A percentile compares a stretch with the other conserved stretches of the same genome.
These are phyloP conservation scores for Wickerhamomyces ciferrii DNA, from an alignment of 805 yeast genomes.

Conservation along the genomic window DNA sequence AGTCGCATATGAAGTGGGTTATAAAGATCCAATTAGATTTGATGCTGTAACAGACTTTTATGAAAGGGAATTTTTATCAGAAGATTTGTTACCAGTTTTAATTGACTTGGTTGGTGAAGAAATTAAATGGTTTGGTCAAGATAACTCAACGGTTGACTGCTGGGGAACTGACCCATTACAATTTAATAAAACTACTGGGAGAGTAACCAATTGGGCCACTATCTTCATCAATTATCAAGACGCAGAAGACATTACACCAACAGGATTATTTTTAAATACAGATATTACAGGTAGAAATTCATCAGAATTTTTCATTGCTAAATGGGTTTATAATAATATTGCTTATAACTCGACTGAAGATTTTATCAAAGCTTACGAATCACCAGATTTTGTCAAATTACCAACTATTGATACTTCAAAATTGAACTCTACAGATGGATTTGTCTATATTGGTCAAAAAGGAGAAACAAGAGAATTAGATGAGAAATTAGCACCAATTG, in stretches of 20 bases:
- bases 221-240: slow-evolving; percentile 16
- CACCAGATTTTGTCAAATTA: slow-evolving; percentile 12
- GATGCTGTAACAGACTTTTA: slow-evolving; percentile 5
- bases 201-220: slow-evolving; percentile 13
- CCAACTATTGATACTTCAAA: slow-evolving; percentile 8
- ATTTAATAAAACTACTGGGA: slow-evolving; percentile 13
- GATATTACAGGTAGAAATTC: slow-evolving; percentile 20
- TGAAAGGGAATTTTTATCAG: slow-evolving; percentile 5
- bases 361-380: slow-evolving; percentile 18
- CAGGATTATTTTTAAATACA: slow-evolving; percentile 17
- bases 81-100: slow-evolving; percentile 7
- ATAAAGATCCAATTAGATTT: slow-evolving; percentile 14
- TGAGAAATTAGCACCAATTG: slow-evolving; percentile 18
- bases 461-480: slow-evolving; percentile 14
- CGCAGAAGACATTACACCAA: slow-evolving; percentile 19
- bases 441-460: slow-evolving; percentile 9
- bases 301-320: slow-evolving; percentile 6
- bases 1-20: slow-evolving; percentile 15
- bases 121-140: slow-evolving; percentile 15
- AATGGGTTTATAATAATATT: slow-evolving; percentile 19
- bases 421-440: slow-evolving; percentile 6
- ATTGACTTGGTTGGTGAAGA: slow-evolving; percentile 13
- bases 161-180: slow-evolving; percentile 21
- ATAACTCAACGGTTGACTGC: slow-evolving; percentile 16
- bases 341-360: slow-evolving; percentile 19